phyloP scores from a whole-genome alignment of 2,329 filamentous ascomycete species.

The Exophiala aquamarina region DNA sequence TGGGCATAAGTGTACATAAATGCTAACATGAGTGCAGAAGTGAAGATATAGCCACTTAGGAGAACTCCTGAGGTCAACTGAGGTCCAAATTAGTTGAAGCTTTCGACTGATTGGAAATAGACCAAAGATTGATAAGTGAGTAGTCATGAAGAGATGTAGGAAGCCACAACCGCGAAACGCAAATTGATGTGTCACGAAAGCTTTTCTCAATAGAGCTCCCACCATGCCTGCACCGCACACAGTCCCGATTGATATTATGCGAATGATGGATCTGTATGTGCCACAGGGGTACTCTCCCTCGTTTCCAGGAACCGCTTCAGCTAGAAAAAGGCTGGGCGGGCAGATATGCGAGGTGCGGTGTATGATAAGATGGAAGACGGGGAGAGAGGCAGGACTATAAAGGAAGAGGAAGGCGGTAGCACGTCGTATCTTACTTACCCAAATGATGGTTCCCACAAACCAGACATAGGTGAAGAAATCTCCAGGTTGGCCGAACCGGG shows the following conservation, averaged over 20 bases:
- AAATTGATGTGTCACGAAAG: slow-evolving; percentile 53
- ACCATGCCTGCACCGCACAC: slow-evolving; percentile 71
- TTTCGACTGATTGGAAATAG: not conserved
- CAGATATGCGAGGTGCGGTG: slow-evolving; percentile 68
- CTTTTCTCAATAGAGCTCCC: slow-evolving; percentile 73
- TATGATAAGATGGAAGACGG: slow-evolving; percentile 16
- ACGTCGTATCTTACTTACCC: no score
- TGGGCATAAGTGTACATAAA: slow-evolving; percentile 82
- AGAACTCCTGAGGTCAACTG: slow-evolving; percentile 44
- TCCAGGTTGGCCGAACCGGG: slow-evolving; percentile 72
- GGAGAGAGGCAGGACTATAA: slow-evolving; percentile 26
- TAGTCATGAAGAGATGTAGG: slow-evolving; percentile 54
- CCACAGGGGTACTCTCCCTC: slow-evolving; percentile 77
- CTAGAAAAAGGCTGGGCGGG: slow-evolving; percentile 71
- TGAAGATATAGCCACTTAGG: slow-evolving; percentile 37
- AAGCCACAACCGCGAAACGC: slow-evolving; percentile 64
- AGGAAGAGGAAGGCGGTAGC: no score
- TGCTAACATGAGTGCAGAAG: slow-evolving; percentile 69
- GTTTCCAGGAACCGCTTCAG: slow-evolving; percentile 81
- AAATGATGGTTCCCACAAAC: slow-evolving; percentile 69
- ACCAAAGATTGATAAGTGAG: slow-evolving; percentile 15
- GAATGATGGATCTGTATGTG: slow-evolving; percentile 64
- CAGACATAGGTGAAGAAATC: slow-evolving; percentile 78
- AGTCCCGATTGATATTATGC: slow-evolving; percentile 59
- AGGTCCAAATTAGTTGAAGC: slow-evolving; percentile 29